Evolutionary conservation across 2,329 filamentous ascomycete species (phyloP).

Genomic region (Talaromyces sp.): DNA sequence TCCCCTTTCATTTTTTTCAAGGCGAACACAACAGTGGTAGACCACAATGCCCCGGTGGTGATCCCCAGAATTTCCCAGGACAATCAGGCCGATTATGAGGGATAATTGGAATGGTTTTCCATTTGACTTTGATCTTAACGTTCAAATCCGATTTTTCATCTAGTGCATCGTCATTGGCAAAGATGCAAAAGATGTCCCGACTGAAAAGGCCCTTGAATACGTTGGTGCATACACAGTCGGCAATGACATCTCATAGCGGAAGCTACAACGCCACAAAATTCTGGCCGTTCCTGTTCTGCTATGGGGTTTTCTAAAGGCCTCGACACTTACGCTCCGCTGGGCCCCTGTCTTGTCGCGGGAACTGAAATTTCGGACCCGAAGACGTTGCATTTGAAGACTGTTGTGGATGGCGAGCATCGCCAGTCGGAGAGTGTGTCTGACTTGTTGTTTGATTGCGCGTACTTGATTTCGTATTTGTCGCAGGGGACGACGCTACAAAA

Average conservation of each 20-base stretch:
- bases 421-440: constrained; percentile 40
- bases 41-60: constrained; percentile 56
- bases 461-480: constrained; percentile 27
- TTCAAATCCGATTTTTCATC: no score
- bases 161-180: constrained; percentile 48
- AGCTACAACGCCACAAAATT: constrained; percentile 49
- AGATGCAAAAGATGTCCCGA: constrained; percentile 46
- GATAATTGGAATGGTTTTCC: constrained; percentile 53
- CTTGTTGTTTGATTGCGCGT: constrained; percentile 41
- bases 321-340: constrained; percentile 51
- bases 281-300: constrained; percentile 51
- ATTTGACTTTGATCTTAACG: no score
- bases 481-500: constrained; percentile 40
- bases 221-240: constrained; percentile 51
- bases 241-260: constrained; percentile 52
- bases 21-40: constrained; percentile 56
- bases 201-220: constrained; percentile 42
- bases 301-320: constrained; percentile 55
- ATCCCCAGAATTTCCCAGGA: constrained; percentile 60
- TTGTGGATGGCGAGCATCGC: constrained; percentile 44
- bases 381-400: constrained; percentile 40
- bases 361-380: constrained; percentile 41
- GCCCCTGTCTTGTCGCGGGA: constrained; percentile 43
- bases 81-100: constrained; percentile 64
- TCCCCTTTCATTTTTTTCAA: constrained; percentile 68